Conservation (phyloP, 345 rosid genomes). For the Syzygium aromaticum region DNA sequence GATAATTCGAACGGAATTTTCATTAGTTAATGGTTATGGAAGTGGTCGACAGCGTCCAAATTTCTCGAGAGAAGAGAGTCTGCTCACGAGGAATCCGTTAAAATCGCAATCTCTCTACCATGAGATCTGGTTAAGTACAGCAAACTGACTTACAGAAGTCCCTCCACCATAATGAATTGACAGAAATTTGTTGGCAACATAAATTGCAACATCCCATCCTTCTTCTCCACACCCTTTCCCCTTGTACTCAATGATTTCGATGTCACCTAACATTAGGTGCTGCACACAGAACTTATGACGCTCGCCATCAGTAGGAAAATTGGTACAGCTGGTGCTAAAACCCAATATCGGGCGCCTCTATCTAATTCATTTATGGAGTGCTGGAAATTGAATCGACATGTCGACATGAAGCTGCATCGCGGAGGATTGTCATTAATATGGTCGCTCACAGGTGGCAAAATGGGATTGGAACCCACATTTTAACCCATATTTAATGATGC, state of each 20-base stretch:
- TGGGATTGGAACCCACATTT: too few species aligned
- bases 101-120: not conserved
- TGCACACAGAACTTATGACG: not conserved
- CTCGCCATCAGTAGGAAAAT: not conserved
- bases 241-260: not conserved
- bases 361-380: not conserved
- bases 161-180: not conserved
- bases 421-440: not conserved
- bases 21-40: not conserved
- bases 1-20: too few species aligned
- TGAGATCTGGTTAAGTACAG: not conserved
- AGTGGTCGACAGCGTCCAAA: not conserved
- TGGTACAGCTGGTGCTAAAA: too few species aligned
- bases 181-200: not conserved
- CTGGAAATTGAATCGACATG: fast-evolving
- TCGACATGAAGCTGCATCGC: not conserved
- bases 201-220: not conserved
- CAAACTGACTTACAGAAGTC: not conserved
- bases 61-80: not conserved
- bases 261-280: not conserved
- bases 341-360: too few species aligned
- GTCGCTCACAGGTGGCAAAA: too few species aligned
- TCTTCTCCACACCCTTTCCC: not conserved
- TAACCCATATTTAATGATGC: too few species aligned
- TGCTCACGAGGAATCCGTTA: not conserved